Percentiles rank a stretch among this genome's conserved stretches.
These are phyloP conservation scores for Beauveria bassiana DNA, from an alignment of 2,329 filamentous ascomycete species.

Conservation along the genomic window DNA sequence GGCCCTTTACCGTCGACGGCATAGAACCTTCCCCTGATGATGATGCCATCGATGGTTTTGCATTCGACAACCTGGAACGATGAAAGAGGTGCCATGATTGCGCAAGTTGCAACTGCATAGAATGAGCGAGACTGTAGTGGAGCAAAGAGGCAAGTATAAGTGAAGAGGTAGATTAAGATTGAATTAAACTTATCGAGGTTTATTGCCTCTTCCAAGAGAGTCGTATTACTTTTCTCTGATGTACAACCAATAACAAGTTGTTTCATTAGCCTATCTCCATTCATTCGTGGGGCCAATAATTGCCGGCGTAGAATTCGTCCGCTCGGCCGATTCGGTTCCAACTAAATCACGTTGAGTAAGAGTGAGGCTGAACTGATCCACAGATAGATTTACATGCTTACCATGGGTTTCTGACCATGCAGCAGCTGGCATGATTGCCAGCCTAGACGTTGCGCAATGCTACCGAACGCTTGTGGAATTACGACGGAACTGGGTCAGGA, in stretches of 20 bases:
- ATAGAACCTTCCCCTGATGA: constrained; percentile 30
- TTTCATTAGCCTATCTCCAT: background rate
- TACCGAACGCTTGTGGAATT: background rate
- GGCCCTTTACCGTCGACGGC: constrained; percentile 20
- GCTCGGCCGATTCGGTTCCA: constrained; percentile 1
- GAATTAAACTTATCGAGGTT: background rate
- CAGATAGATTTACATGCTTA: constrained; percentile 1
- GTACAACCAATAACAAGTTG: too few species aligned
- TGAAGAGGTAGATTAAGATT: background rate
- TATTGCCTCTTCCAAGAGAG: background rate
- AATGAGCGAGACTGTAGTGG: background rate
- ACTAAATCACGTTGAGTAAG: background rate
- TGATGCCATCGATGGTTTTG: constrained; percentile 32
- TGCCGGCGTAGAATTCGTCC: background rate
- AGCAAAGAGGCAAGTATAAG: background rate
- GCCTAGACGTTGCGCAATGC: background rate
- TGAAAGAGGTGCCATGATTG: background rate
- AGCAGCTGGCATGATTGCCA: background rate
- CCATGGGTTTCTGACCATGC: background rate
- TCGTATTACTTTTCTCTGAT: background rate
- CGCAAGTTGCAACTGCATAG: background rate
- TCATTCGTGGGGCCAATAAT: background rate
- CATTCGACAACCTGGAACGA: constrained; percentile 27
- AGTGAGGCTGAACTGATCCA: background rate
- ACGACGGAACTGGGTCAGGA: background rate